phyloP scores from a whole-genome alignment of 768 basidiomycete genomes.

The Lactarius pseudohatsudake region DNA sequence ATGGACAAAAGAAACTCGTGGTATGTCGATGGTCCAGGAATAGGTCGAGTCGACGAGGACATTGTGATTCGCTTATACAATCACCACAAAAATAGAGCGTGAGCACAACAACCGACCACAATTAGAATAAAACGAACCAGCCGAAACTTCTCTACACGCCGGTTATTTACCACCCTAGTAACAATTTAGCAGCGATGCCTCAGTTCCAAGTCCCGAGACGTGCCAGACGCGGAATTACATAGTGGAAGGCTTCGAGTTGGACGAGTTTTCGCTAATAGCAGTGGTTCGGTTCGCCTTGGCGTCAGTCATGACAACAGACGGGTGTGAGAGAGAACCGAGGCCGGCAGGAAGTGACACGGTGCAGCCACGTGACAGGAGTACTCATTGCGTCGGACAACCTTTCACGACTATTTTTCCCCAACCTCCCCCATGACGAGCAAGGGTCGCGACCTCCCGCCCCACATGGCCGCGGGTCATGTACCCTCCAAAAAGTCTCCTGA shows the following conservation, averaged over 20 bases:
- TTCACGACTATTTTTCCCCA: conserved; percentile 4
- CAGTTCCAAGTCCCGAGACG: neutral
- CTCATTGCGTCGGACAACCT: neutral
- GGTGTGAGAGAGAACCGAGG: neutral
- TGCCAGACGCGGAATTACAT: neutral
- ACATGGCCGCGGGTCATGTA: conserved; percentile 6
- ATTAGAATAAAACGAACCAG: neutral
- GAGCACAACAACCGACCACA: neutral
- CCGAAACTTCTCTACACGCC: neutral
- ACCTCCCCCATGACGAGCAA: conserved; percentile 23
- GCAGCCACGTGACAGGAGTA: conserved; percentile 17
- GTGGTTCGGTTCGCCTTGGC: too few species aligned
- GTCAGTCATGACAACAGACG: too few species aligned
- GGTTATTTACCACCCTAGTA: neutral
- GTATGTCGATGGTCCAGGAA: neutral
- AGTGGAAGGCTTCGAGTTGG: neutral
- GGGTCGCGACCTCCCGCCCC: conserved; percentile 20
- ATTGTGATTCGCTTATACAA: too few species aligned
- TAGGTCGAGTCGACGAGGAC: too few species aligned
- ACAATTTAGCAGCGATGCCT: neutral
- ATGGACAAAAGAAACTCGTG: neutral
- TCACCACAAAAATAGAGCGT: neutral
- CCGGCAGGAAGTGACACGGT: neutral
- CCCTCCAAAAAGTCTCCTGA: conserved; percentile 20
- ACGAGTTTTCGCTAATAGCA: neutral